Base-by-base conservation (phyloP, 2,329 filamentous ascomycete species). In the Sclerotinia glacialis region DNA sequence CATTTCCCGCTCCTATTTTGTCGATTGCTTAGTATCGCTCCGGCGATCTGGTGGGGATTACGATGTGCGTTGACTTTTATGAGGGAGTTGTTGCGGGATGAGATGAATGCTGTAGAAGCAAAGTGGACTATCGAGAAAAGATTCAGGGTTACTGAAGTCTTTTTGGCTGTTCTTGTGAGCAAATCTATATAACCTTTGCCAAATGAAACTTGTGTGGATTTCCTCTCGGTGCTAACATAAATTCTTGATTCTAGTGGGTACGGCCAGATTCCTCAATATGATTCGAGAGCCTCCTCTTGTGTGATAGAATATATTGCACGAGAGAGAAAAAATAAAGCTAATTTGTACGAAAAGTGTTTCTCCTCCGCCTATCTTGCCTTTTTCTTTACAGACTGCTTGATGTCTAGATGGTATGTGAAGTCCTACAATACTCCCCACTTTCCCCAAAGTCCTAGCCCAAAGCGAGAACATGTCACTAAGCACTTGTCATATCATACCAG, bases 331-430 rank as follows among this genome's bases (percentile, higher is more conserved):
- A 53, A 31, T 34, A 12, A 62, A 37, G 46, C 65, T 62, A 44
- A 66, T 56, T 6, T 47, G 18, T 7, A 21, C 28, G 23, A 31
- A 16, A 55, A 92, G 90, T 92, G 89, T 79, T 87, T 85, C 74
- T 88, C 89, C 67, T 91, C 89, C 26, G 90, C 88, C 64, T 92
- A 92, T 77, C 83, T 93, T 68, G 90, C 89, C 61, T 93, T 92
- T 78, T 91, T 92, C 80, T 93, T 93, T 76, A 91, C 89, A 67
- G 90, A 93, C 78, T 92, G 90, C 78, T 84, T 93, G 73, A 93
- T 93, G 90, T 92, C 89, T 69, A 83, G 91, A 78, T 93, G 90
- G 89, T 91, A 75, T 54, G 82, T 78, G 53, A 23, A 42, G 49
- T 26, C 23, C 16, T 42, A 54, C 23, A 28, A 49, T 31, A 40